A percentile compares a stretch with the other conserved stretches of the same genome.
phyloP scores from a whole-genome alignment of 352 stramenopile species.

The Phytophthora macrochlamydospora region DNA sequence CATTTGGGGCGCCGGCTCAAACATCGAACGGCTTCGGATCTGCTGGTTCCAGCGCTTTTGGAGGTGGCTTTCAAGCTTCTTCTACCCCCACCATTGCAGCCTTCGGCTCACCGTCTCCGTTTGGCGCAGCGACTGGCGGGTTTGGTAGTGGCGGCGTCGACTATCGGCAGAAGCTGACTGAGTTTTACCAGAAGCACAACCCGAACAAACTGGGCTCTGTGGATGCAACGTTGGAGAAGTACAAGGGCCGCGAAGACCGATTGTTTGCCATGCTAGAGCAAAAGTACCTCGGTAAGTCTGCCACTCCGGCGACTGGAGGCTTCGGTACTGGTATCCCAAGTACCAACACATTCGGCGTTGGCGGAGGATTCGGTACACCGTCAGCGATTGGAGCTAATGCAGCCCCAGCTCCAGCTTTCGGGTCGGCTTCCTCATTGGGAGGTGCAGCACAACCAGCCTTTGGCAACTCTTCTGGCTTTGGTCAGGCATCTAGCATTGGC shows the following conservation, averaged over 20 bases:
- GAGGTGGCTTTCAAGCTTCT: conserved; percentile 27
- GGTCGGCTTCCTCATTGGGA: conserved; percentile 52
- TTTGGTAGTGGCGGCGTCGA: conserved; percentile 43
- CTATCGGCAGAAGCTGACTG: conserved; percentile 58
- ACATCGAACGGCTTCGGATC: conserved; percentile 28
- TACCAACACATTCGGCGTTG: conserved; percentile 40
- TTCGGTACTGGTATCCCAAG: conserved; percentile 50
- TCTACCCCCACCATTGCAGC: conserved; percentile 20
- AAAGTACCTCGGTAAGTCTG: conserved; percentile 63
- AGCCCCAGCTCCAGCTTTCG: conserved; percentile 47
- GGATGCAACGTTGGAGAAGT: conserved; percentile 73
- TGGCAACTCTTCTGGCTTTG: conserved; percentile 33
- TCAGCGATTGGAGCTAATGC: conserved; percentile 45
- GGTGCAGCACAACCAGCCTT: conserved; percentile 43
- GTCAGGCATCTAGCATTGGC: conserved; percentile 29
- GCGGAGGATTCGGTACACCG: conserved; percentile 54
- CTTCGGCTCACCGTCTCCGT: conserved; percentile 34
- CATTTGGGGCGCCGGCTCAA: conserved; percentile 47
- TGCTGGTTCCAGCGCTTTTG: conserved; percentile 34
- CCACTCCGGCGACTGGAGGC: conserved; percentile 24
- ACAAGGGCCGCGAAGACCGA: conserved; percentile 69
- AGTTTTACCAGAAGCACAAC: conserved; percentile 82
- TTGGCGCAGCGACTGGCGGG: conserved; percentile 32
- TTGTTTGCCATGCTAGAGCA: conserved; percentile 80
- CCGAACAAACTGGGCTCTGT: conserved; percentile 72